Percentiles rank a stretch among this genome's conserved stretches.
These are phyloP conservation scores for Drosera capensis DNA, from an alignment of 148 eudicot genomes.

Conservation along the genomic window DNA sequence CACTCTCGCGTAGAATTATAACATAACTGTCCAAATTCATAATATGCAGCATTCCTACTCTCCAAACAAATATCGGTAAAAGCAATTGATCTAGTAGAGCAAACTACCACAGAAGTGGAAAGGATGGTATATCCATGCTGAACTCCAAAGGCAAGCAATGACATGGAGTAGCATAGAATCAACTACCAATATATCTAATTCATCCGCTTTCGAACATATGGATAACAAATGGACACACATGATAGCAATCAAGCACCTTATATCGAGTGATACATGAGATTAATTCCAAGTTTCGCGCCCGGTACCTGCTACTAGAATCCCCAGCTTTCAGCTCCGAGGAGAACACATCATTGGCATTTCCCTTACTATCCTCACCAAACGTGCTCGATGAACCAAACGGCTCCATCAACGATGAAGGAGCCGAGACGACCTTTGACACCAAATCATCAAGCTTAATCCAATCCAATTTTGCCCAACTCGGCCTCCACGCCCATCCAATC, in stretches of 20 bases:
- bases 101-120: too few species aligned
- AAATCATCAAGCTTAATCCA: slow-evolving; percentile 18
- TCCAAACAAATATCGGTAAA: too few species aligned
- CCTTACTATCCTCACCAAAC: slow-evolving; percentile 13
- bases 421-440: slow-evolving; percentile 22
- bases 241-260: background rate
- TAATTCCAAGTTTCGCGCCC: background rate
- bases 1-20: too few species aligned
- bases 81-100: too few species aligned
- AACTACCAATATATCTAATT: too few species aligned
- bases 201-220: too few species aligned
- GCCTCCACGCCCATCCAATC: slow-evolving; percentile 86
- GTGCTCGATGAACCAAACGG: slow-evolving; percentile 10
- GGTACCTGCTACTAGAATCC: slow-evolving; percentile 35
- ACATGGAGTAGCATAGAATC: too few species aligned
- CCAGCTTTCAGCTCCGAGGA: slow-evolving; percentile 9
- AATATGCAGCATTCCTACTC: too few species aligned
- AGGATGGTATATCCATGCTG: too few species aligned
- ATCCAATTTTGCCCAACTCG: slow-evolving; percentile 49
- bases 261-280: background rate
- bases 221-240: too few species aligned
- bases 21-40: too few species aligned
- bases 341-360: slow-evolving; percentile 8
- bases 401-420: slow-evolving; percentile 17
- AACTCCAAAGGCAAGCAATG: too few species aligned